Percentiles rank a stretch among this genome's conserved stretches.
Conservation (phyloP, 2,329 filamentous ascomycete species). For the Penicillium verrucosum region DNA sequence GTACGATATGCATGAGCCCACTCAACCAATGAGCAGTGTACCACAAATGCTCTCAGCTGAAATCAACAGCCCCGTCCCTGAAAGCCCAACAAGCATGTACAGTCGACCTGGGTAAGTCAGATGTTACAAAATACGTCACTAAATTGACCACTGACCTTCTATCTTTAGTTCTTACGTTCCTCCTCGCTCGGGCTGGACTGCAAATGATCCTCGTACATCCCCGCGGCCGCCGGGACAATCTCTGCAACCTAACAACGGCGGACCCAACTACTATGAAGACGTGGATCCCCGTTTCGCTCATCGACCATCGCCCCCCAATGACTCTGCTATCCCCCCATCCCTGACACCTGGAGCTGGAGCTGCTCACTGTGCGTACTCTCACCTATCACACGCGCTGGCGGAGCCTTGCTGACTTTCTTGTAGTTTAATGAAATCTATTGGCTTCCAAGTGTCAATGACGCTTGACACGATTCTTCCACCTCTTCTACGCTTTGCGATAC, state of each 20-base stretch:
- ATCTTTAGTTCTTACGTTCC: slow-evolving; percentile 39
- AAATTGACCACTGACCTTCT: slow-evolving; percentile 14
- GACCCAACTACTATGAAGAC: slow-evolving; percentile 77
- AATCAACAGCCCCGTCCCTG: slow-evolving; percentile 32
- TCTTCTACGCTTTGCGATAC: slow-evolving; percentile 19
- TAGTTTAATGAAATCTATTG: slow-evolving; percentile 65
- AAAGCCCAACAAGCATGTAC: slow-evolving; percentile 70
- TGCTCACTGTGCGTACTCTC: slow-evolving; percentile 37
- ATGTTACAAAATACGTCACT: background rate
- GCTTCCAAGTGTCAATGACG: slow-evolving; percentile 3
- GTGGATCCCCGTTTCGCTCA: slow-evolving; percentile 79
- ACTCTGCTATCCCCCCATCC: slow-evolving; percentile 32
- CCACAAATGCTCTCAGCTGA: slow-evolving; percentile 30
- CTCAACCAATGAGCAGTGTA: slow-evolving; percentile 35
- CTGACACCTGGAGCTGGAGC: slow-evolving; percentile 41
- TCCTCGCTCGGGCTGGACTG: slow-evolving; percentile 45
- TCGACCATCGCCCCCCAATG: slow-evolving; percentile 28
- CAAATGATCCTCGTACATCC: slow-evolving; percentile 17
- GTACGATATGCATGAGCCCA: slow-evolving; percentile 18
- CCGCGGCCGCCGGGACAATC: slow-evolving; percentile 13
- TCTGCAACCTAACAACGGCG: slow-evolving; percentile 1
- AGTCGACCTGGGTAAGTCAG: slow-evolving; percentile 67
- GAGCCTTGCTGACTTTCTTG: slow-evolving; percentile 68
- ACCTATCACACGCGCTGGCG: slow-evolving; percentile 53
- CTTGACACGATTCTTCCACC: slow-evolving; percentile 6